Evolutionary conservation across 2,329 filamentous ascomycete genomes (phyloP).

Genomic region (Hymenoscyphus fructigenus): DNA sequence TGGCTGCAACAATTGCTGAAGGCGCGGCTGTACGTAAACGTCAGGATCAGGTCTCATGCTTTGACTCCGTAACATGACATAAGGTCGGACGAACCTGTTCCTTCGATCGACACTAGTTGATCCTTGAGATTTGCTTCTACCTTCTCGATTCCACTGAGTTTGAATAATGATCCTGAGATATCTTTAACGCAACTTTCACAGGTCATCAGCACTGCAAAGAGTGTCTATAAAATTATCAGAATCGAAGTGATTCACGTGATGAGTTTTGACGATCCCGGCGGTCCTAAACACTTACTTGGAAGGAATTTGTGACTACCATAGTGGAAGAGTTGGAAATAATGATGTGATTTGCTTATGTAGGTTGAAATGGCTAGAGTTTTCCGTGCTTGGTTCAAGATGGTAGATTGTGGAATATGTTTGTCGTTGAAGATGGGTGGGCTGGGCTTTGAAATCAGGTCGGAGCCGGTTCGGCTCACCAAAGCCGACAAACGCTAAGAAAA

Average conservation of each 20-base stretch:
- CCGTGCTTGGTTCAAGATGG: neutral
- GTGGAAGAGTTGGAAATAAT: slow-evolving; percentile 6
- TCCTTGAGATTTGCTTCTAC: slow-evolving; percentile 80
- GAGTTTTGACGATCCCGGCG: slow-evolving; percentile 11
- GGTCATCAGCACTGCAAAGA: slow-evolving; percentile 91
- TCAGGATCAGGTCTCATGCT: slow-evolving; percentile 17
- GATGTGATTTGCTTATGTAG: neutral
- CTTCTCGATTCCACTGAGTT: slow-evolving; percentile 76
- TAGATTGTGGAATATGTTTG: neutral
- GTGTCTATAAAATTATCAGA: slow-evolving; percentile 59
- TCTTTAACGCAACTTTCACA: slow-evolving; percentile 88
- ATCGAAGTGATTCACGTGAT: slow-evolving; percentile 27
- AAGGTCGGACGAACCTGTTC: slow-evolving; percentile 60
- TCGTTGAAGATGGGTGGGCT: neutral
- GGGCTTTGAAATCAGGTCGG: slow-evolving; percentile 5
- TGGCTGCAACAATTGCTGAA: slow-evolving; percentile 83
- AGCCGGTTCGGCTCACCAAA: neutral
- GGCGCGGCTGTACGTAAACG: slow-evolving; percentile 63
- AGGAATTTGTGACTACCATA: slow-evolving; percentile 38
- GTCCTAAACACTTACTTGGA: slow-evolving; percentile 32
- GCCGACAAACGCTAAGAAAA: neutral
- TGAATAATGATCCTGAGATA: slow-evolving; percentile 75
- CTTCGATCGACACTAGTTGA: slow-evolving; percentile 81
- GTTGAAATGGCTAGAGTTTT: neutral
- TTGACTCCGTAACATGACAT: slow-evolving; percentile 6